A percentile compares a stretch with the other conserved stretches of the same genome.
Conservation (phyloP, 352 stramenopile species). For the Phytophthora nicotianae region DNA sequence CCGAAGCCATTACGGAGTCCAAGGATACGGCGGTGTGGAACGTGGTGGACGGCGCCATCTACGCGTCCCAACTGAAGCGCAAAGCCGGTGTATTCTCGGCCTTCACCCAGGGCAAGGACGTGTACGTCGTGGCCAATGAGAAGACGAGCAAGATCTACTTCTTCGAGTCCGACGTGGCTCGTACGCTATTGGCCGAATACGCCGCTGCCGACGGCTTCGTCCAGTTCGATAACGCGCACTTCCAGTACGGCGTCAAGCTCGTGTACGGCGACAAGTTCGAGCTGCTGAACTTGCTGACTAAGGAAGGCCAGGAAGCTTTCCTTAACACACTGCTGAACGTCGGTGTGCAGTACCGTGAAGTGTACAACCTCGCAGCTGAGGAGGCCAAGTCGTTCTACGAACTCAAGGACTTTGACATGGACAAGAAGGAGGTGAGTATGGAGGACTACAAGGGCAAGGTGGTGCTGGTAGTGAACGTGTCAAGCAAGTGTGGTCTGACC, state of each 20-base stretch:
- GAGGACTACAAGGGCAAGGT: constrained; percentile 72
- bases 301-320: constrained; percentile 49
- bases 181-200: constrained; percentile 32
- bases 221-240: constrained; percentile 52
- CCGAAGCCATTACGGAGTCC: constrained; percentile 38
- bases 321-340: constrained; percentile 57
- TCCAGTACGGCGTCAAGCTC: constrained; percentile 51
- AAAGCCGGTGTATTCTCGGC: constrained; percentile 63
- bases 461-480: constrained; percentile 81
- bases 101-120: constrained; percentile 64
- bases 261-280: constrained; percentile 48
- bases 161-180: constrained; percentile 47
- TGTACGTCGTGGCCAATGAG: constrained; percentile 49
- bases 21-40: constrained; percentile 44
- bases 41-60: constrained; percentile 41
- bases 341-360: constrained; percentile 58
- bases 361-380: constrained; percentile 40
- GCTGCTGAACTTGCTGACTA: constrained; percentile 47
- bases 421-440: constrained; percentile 70
- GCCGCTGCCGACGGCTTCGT: constrained; percentile 41
- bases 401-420: constrained; percentile 77
- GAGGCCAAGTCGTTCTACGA: constrained; percentile 77
- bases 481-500: constrained; percentile 82
- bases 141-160: constrained; percentile 54
- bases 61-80: constrained; percentile 54